Conservation (phyloP, 2,329 filamentous ascomycete species). For the Aspergillus pseudotamarii region DNA sequence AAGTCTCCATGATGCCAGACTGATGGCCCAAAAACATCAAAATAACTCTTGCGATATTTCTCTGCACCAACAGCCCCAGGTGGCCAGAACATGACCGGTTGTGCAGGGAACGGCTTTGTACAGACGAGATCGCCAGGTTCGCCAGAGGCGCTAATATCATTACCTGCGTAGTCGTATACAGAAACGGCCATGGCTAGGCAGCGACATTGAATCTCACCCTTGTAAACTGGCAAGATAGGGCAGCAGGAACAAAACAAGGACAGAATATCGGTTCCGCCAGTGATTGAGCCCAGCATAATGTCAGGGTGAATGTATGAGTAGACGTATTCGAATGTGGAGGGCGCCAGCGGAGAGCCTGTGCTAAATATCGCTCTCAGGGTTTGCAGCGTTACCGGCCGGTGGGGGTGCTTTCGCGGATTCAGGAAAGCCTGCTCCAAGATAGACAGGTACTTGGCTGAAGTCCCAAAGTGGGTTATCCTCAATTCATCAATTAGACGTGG, state of each 20-base stretch:
- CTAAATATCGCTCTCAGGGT: slow-evolving; percentile 84
- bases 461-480: slow-evolving; percentile 89
- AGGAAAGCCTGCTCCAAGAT: slow-evolving; percentile 79
- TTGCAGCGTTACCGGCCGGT: slow-evolving; percentile 42
- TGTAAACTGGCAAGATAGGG: slow-evolving; percentile 70
- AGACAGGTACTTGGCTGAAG: slow-evolving; percentile 89
- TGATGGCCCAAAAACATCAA: slow-evolving; percentile 71
- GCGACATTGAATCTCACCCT: slow-evolving; percentile 75
- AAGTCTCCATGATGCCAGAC: slow-evolving; percentile 96
- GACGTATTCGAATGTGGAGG: slow-evolving; percentile 89
- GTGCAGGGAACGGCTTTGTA: slow-evolving; percentile 81
- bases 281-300: slow-evolving; percentile 91
- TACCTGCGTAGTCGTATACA: slow-evolving; percentile 59
- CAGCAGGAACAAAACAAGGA: slow-evolving; percentile 89
- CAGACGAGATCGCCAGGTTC: slow-evolving; percentile 88
- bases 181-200: slow-evolving; percentile 78
- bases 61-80: slow-evolving; percentile 65
- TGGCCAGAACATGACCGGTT: slow-evolving; percentile 84
- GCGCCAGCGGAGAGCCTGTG: slow-evolving; percentile 87
- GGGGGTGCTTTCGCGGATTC: slow-evolving; percentile 57
- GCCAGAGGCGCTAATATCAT: slow-evolving; percentile 61
- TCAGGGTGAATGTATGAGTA: slow-evolving; percentile 77
- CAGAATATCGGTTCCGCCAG: slow-evolving; percentile 94
- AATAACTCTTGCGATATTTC: slow-evolving; percentile 86
- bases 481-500: slow-evolving; percentile 79